phyloP scores from a whole-genome alignment of 2,329 filamentous ascomycete species.

The Beauveria caledonica region DNA sequence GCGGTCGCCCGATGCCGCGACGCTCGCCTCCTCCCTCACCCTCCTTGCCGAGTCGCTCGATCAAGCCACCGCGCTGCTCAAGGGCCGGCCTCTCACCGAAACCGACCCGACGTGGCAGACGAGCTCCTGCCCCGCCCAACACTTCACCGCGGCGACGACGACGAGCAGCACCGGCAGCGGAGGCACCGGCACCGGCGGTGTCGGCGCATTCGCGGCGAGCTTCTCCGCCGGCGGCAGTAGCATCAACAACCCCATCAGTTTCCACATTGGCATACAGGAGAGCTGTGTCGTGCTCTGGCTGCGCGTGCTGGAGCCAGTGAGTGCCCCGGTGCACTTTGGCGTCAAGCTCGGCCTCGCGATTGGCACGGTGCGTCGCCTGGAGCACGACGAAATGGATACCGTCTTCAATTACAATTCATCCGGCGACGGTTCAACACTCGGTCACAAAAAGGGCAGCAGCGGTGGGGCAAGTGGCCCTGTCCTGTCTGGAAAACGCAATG shows the following conservation, averaged over 20 bases:
- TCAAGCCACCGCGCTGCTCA: conserved; percentile 43
- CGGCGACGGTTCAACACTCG: conserved; percentile 20
- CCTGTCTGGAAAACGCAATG: conserved; percentile 18
- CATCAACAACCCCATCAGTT: conserved; percentile 56
- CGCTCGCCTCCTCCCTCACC: conserved; percentile 47
- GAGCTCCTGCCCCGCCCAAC: conserved; percentile 33
- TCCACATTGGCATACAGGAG: conserved; percentile 64
- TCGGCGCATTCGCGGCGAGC: conserved; percentile 41
- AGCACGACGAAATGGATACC: conserved; percentile 73
- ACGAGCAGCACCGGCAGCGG: conserved; percentile 37
- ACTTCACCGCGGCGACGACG: conserved; percentile 32
- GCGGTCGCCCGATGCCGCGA: conserved; percentile 39
- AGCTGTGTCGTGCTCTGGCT: conserved; percentile 62
- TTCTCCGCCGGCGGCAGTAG: conserved; percentile 19
- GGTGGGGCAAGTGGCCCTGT: conserved; percentile 16
- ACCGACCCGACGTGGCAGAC: conserved; percentile 37
- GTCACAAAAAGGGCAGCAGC: conserved; percentile 2
- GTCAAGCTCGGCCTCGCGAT: conserved; percentile 65
- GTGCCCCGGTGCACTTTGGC: conserved; percentile 50
- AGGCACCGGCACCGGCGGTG: neutral
- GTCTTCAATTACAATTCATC: conserved; percentile 56
- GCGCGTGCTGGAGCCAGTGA: conserved; percentile 60
- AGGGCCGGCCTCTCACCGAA: conserved; percentile 40
- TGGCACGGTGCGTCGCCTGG: conserved; percentile 52
- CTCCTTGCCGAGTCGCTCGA: conserved; percentile 46